These are phyloP conservation scores for Colletotrichum lindemuthianum DNA, from an alignment of 2,329 filamentous ascomycete species.

Conservation along the genomic window DNA sequence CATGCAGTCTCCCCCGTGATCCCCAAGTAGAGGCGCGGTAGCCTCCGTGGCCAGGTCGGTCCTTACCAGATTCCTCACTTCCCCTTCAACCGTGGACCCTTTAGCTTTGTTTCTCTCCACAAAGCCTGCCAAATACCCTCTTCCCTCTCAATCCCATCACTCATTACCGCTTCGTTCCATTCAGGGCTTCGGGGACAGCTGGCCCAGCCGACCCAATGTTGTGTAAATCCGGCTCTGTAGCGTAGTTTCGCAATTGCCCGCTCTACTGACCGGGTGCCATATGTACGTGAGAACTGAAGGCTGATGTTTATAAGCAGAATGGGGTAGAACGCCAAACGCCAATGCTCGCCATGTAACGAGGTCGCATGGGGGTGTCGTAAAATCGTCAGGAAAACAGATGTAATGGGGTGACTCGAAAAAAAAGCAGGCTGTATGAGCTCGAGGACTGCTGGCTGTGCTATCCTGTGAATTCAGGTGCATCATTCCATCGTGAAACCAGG, in stretches of 20 bases:
- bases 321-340: conserved; percentile 36
- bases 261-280: conserved; percentile 20
- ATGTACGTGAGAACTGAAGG: conserved; percentile 35
- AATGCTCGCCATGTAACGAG: conserved; percentile 35
- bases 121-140: too few relatives aligned
- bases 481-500: conserved; percentile 20
- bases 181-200: conserved; percentile 15
- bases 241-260: conserved; percentile 27
- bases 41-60: conserved; percentile 3
- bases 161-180: conserved; percentile 32
- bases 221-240: conserved; percentile 27
- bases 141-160: conserved; percentile 25
- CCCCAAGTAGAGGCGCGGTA: conserved; percentile 8
- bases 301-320: conserved; percentile 28
- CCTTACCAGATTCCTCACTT: conserved; percentile 9
- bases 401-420: conserved; percentile 27
- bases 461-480: conserved; percentile 21
- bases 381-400: conserved; percentile 34
- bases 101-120: neutral
- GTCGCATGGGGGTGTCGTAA: conserved; percentile 35
- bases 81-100: conserved; percentile 12
- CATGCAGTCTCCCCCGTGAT: conserved; percentile 16
- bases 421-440: conserved; percentile 12
- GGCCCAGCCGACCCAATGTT: conserved; percentile 15
- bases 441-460: conserved; percentile 24